phyloP scores from a whole-genome alignment of 2,329 filamentous ascomycete genomes.

The Aureobasidium sp. region DNA sequence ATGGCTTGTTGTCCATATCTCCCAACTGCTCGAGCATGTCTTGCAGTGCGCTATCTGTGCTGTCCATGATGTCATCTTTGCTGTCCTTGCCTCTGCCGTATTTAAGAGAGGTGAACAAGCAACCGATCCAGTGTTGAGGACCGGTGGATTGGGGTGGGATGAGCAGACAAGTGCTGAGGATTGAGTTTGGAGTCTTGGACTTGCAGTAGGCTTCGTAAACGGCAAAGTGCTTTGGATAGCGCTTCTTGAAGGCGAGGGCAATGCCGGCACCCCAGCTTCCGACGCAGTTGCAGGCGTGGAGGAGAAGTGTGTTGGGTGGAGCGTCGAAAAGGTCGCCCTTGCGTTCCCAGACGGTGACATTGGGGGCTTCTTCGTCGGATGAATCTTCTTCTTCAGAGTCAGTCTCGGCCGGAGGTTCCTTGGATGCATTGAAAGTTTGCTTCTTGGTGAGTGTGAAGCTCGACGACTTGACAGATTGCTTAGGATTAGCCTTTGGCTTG shows the following conservation, averaged over 20 bases:
- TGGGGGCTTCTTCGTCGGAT: neutral
- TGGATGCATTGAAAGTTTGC: neutral
- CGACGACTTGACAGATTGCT: neutral
- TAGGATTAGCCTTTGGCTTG: neutral
- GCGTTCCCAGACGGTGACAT: conserved; percentile 14
- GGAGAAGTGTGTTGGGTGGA: conserved; percentile 40
- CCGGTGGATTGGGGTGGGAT: conserved; percentile 15
- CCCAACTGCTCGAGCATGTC: conserved; percentile 39
- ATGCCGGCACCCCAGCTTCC: conserved; percentile 53
- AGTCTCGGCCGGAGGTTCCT: neutral
- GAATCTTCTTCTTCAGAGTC: neutral
- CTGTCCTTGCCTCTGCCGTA: conserved; percentile 39
- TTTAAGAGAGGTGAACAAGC: conserved; percentile 47
- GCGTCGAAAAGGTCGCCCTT: conserved; percentile 45
- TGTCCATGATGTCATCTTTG: conserved; percentile 36
- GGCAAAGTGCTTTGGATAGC: conserved; percentile 43
- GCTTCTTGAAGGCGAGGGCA: conserved; percentile 40
- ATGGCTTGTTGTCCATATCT: conserved; percentile 17
- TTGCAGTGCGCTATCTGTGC: conserved; percentile 40
- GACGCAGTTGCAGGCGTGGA: conserved; percentile 52
- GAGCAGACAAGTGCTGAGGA: conserved; percentile 8
- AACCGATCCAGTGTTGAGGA: conserved; percentile 45
- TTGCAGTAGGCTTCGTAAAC: conserved; percentile 41
- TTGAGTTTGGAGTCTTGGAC: conserved; percentile 24
- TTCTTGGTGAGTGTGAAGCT: neutral